Percentiles rank a stretch among this genome's conserved stretches.
Conservation (phyloP, 2,329 filamentous ascomycete species). For the Penicillium sp. region DNA sequence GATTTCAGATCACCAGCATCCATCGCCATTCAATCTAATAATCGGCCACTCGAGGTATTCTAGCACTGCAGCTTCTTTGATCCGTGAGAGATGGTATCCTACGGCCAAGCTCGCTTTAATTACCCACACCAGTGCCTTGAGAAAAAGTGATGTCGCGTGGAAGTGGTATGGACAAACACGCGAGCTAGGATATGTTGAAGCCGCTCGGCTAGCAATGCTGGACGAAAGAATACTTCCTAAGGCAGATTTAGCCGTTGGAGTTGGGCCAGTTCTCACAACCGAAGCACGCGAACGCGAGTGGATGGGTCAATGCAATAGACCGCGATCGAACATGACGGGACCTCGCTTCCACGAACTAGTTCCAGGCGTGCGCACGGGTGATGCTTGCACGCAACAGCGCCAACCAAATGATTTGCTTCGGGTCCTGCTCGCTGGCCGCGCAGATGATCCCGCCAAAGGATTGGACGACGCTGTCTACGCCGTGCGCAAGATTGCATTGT, state of each 20-base stretch:
- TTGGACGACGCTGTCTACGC: not conserved
- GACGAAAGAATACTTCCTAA: conserved; percentile 1
- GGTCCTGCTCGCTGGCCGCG: conserved; percentile 4
- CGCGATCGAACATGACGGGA: not conserved
- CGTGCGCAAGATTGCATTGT: not conserved
- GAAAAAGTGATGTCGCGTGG: not conserved
- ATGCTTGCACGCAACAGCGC: not conserved
- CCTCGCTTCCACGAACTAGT: conserved; percentile 1
- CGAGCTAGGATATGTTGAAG: conserved; percentile 1
- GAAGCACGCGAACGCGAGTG: not conserved
- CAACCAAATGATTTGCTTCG: not conserved
- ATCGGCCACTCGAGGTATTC: conserved; percentile 2
- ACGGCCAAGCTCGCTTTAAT: conserved; percentile 1
- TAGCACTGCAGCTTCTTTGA: not conserved
- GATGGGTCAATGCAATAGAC: not conserved
- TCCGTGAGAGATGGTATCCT: conserved; percentile 2
- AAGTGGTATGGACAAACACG: conserved; percentile 2
- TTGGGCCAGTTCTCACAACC: not conserved
- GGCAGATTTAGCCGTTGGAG: conserved; percentile 1
- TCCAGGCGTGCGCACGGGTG: not conserved
- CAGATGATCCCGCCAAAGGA: conserved; percentile 1
- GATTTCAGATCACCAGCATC: not conserved
- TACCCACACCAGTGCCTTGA: not conserved
- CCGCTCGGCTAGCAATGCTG: not conserved
- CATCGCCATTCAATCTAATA: not conserved